These are phyloP conservation scores for Fraxinus albicans DNA, from an alignment of 305 asterid genomes.

Conservation along the genomic window DNA sequence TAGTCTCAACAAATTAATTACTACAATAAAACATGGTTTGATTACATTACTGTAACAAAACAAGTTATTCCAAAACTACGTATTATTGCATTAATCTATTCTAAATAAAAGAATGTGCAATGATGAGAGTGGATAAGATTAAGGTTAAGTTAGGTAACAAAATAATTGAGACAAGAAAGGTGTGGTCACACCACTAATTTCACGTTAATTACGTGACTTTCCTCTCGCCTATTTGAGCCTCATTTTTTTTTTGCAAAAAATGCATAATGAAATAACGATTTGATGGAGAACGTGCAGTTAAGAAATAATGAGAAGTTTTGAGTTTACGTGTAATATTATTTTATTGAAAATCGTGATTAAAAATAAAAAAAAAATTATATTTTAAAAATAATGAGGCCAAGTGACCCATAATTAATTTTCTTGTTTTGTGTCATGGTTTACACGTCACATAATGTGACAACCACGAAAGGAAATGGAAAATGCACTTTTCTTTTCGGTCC, in stretches of 20 bases:
- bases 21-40: neutral
- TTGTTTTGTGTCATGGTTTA: neutral
- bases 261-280: too few relatives aligned
- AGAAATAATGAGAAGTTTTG: too few relatives aligned
- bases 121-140: neutral
- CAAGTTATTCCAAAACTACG: neutral
- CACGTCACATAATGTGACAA: neutral
- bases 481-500: neutral
- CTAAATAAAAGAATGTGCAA: neutral
- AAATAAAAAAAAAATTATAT: too few relatives aligned
- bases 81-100: neutral
- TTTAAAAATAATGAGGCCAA: too few relatives aligned
- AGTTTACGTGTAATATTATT: too few relatives aligned
- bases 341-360: too few relatives aligned
- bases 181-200: neutral
- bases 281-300: too few relatives aligned
- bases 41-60: neutral
- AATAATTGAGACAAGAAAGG: neutral
- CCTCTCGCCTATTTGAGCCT: neutral
- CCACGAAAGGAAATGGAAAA: neutral
- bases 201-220: neutral
- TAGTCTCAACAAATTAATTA: neutral
- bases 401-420: neutral
- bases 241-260: too few relatives aligned
- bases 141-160: neutral